Conservation (phyloP, 805 yeast genomes). For the Myxozyma lipomycoides region DNA sequence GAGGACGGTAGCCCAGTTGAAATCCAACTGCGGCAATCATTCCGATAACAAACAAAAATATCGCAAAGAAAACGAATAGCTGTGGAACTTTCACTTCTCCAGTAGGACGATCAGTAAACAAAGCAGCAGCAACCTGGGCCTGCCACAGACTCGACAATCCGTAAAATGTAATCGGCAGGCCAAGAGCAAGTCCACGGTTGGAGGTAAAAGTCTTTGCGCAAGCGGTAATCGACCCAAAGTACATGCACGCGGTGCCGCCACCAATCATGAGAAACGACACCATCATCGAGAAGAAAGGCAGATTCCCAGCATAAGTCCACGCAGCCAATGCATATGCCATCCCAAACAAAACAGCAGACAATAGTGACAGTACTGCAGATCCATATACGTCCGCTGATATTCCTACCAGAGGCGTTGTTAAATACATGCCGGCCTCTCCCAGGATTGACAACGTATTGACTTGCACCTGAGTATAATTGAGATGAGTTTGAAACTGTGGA, state of each 20-base stretch:
- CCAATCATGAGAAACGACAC: conserved; percentile 38
- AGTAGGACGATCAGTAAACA: conserved; percentile 35
- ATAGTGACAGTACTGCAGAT: conserved; percentile 24
- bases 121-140: conserved; percentile 50
- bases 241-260: conserved; percentile 40
- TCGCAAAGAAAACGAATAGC: conserved; percentile 26
- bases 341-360: conserved; percentile 23
- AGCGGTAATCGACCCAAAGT: conserved; percentile 34
- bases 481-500: conserved; percentile 55
- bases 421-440: conserved; percentile 76
- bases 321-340: conserved; percentile 29
- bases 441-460: conserved; percentile 70
- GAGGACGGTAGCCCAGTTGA: conserved; percentile 12
- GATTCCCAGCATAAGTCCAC: conserved; percentile 14
- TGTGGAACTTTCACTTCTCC: conserved; percentile 25
- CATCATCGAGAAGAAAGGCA: conserved; percentile 30
- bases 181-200: conserved; percentile 72
- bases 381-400: conserved; percentile 28
- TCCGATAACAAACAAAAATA: conserved; percentile 23
- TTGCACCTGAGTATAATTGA: conserved; percentile 61
- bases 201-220: conserved; percentile 31
- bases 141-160: conserved; percentile 78
- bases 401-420: conserved; percentile 59
- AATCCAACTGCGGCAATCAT: conserved; percentile 19
- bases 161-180: conserved; percentile 82